These are phyloP conservation scores for Apophysomyces sp. DNA, from an alignment of 371 early-diverging fungal species.

Conservation along the genomic window DNA sequence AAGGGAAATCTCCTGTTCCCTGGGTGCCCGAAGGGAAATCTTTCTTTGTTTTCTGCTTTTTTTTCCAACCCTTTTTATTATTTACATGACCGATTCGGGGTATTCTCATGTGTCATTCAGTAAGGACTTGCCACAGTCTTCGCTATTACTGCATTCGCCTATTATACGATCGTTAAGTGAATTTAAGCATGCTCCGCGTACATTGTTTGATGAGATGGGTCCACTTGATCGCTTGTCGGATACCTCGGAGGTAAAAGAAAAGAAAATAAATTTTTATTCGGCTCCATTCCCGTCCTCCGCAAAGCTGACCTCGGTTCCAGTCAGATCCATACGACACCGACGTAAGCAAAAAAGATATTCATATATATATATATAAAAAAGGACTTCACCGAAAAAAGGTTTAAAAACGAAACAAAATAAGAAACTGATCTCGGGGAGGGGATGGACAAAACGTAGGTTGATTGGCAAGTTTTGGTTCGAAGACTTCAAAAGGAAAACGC, in stretches of 20 bases:
- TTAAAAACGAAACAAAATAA: background rate
- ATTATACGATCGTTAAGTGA: background rate
- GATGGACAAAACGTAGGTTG: conserved; percentile 3
- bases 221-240: background rate
- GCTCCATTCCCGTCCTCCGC: background rate
- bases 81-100: background rate
- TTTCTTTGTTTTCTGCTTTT: no score
- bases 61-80: background rate
- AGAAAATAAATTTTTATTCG: background rate
- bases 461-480: conserved; percentile 12
- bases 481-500: conserved; percentile 13
- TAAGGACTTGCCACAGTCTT: conserved; percentile 17
- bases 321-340: background rate
- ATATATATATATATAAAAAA: no score
- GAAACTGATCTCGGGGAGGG: background rate
- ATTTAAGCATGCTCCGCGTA: conserved; percentile 11
- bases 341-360: background rate
- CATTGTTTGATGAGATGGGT: conserved; percentile 13
- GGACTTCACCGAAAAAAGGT: no score
- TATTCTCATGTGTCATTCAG: conserved; percentile 10
- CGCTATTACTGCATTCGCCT: conserved; percentile 5
- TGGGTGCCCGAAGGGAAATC: no score
- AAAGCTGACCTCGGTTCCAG: background rate
- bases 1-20: no score
- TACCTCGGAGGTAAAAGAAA: background rate